These are phyloP conservation scores for Phytopythium sindhum DNA, from an alignment of 352 stramenopile genomes.

Conservation along the genomic window DNA sequence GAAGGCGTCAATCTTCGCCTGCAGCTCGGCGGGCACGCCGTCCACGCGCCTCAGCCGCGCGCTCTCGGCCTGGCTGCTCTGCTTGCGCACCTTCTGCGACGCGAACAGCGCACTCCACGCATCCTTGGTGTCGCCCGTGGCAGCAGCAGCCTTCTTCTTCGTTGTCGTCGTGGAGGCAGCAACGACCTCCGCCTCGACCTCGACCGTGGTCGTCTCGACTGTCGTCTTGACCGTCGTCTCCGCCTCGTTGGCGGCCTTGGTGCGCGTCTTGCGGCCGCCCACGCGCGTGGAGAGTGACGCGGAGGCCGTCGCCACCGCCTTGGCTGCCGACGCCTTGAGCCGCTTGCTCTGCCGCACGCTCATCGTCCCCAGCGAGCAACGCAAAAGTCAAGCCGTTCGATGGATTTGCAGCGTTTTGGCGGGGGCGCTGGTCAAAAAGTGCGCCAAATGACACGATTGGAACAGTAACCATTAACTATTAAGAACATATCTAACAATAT, in stretches of 20 bases:
- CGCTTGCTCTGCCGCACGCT: slow-evolving; percentile 28
- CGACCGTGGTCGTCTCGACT: slow-evolving; percentile 10
- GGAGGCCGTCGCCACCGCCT: slow-evolving; percentile 2
- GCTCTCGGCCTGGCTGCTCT: slow-evolving; percentile 9
- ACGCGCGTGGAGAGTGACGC: not conserved
- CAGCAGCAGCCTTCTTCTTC: not conserved
- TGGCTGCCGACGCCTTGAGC: slow-evolving; percentile 27
- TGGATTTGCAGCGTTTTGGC: too few species aligned
- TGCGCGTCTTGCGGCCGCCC: slow-evolving; percentile 9
- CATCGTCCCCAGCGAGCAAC: not conserved
- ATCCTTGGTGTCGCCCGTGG: slow-evolving; percentile 16
- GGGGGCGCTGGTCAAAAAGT: too few species aligned
- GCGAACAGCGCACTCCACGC: slow-evolving; percentile 44
- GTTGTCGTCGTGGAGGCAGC: slow-evolving; percentile 1
- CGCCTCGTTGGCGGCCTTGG: slow-evolving; percentile 23
- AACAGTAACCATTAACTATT: not conserved
- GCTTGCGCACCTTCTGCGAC: slow-evolving; percentile 2
- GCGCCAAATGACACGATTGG: not conserved
- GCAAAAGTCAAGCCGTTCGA: too few species aligned
- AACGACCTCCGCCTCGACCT: slow-evolving; percentile 18
- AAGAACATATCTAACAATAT: too few species aligned
- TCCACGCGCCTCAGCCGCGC: slow-evolving; percentile 18
- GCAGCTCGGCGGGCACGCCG: slow-evolving; percentile 33
- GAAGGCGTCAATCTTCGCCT: slow-evolving; percentile 45
- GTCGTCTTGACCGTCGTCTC: slow-evolving; percentile 5